A percentile compares a stretch with the other conserved stretches of the same genome.
phyloP scores from a whole-genome alignment of 208 protist species.

The Trypanosoma scelopori region DNA sequence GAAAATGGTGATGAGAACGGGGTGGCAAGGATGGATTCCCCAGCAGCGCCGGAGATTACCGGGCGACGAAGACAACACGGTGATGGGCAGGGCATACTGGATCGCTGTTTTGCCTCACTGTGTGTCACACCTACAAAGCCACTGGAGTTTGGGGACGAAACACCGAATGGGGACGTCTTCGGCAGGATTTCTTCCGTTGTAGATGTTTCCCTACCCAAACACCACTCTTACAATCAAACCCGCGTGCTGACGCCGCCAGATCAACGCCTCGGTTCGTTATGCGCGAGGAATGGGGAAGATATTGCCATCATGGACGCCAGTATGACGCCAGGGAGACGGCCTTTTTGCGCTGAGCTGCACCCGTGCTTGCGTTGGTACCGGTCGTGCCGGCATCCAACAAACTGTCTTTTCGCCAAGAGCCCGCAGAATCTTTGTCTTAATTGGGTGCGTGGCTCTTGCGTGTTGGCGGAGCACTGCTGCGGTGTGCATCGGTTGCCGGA shows the following conservation, averaged over 20 bases:
- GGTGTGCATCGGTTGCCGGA: slow-evolving; percentile 76
- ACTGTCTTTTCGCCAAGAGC: slow-evolving; percentile 50
- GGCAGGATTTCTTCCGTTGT: background rate
- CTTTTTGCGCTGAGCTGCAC: slow-evolving; percentile 50
- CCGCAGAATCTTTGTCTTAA: slow-evolving; percentile 80
- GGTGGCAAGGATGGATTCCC: background rate
- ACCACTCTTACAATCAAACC: background rate
- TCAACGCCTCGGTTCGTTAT: background rate
- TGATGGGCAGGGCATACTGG: slow-evolving; percentile 4
- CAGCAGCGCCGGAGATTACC: background rate
- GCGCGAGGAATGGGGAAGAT: background rate
- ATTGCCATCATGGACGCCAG: background rate
- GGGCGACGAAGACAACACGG: background rate
- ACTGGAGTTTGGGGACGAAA: slow-evolving; percentile 16
- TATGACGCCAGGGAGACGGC: slow-evolving; percentile 28
- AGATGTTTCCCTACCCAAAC: background rate
- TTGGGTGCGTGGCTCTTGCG: slow-evolving; percentile 68
- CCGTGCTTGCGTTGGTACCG: slow-evolving; percentile 77
- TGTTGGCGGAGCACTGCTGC: slow-evolving; percentile 43
- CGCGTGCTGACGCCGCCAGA: slow-evolving; percentile 5
- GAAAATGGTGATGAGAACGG: background rate
- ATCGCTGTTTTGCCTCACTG: background rate
- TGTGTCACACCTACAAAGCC: slow-evolving; percentile 15
- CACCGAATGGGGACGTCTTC: background rate
- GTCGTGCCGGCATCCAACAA: slow-evolving; percentile 63